These are phyloP conservation scores for Pyrus bretschneideri DNA, from an alignment of 306 rosid genomes.

Conservation along the genomic window DNA sequence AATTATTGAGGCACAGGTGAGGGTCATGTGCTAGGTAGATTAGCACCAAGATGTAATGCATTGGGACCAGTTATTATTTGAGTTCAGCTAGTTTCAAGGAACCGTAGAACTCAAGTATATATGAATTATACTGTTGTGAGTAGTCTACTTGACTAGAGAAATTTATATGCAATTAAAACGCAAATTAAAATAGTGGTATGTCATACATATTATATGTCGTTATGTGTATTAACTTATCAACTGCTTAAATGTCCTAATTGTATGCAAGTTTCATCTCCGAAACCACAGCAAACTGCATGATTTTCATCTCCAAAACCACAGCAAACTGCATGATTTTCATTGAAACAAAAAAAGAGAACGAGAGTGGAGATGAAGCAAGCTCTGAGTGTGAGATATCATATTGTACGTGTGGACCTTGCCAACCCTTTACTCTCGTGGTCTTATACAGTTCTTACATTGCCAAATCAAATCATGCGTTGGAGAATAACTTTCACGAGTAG, in stretches of 20 bases:
- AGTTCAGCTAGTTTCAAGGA: not conserved
- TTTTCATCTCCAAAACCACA: no score
- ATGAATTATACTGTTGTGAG: no score
- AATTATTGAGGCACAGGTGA: not conserved
- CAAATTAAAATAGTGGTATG: not conserved
- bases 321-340: no score
- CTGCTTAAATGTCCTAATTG: no score
- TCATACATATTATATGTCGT: no score
- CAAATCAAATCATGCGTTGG: not conserved
- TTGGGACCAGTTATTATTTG: not conserved
- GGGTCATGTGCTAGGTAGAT: not conserved
- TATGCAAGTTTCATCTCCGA: no score
- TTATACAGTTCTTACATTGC: not conserved
- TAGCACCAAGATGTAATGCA: not conserved
- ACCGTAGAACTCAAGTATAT: not conserved
- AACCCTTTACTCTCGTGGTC: not conserved
- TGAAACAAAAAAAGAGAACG: no score
- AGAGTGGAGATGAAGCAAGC: no score
- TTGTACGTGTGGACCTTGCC: not conserved
- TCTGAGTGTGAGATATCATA: no score
- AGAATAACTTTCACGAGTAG: not conserved
- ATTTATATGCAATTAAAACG: no score
- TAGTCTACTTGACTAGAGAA: no score
- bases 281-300: no score
- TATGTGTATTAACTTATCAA: not conserved